A percentile compares a stretch with the other conserved stretches of the same genome.
phyloP scores from a whole-genome alignment of 2,329 filamentous ascomycete genomes.

The Biscogniauxia marginata region DNA sequence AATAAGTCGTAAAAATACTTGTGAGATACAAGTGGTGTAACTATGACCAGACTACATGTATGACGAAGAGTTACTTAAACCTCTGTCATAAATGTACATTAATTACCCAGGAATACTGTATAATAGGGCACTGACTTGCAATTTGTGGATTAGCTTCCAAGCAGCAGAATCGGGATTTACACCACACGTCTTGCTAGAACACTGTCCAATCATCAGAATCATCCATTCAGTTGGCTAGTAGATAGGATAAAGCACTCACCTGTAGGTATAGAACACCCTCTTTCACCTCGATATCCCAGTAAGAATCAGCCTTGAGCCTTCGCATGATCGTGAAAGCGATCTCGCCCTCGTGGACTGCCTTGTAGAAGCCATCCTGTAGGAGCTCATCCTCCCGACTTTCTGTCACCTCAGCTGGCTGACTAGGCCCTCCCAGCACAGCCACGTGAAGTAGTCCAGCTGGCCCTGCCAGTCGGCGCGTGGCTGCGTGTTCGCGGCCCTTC shows the following conservation, averaged over 20 bases:
- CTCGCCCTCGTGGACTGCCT: conserved; percentile 43
- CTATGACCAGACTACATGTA: no score
- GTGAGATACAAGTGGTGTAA: no score
- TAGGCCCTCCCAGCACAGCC: conserved; percentile 46
- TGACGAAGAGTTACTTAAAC: no score
- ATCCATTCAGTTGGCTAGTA: no score
- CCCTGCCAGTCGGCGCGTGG: conserved; percentile 43
- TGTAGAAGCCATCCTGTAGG: conserved; percentile 47
- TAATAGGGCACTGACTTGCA: no score
- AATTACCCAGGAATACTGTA: no score
- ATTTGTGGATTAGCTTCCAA: conserved; percentile 23
- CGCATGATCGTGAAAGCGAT: conserved; percentile 49
- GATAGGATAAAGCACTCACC: conserved; percentile 29
- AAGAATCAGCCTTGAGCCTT: conserved; percentile 39
- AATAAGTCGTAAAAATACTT: no score
- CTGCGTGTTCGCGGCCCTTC: conserved; percentile 28
- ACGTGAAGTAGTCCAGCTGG: conserved; percentile 40
- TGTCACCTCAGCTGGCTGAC: conserved; percentile 39
- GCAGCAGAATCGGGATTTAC: conserved; percentile 21
- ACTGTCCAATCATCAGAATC: conserved; percentile 13
- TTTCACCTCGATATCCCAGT: conserved; percentile 48
- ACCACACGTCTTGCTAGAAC: conserved; percentile 23
- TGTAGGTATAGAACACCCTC: conserved; percentile 51
- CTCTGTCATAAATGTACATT: no score
- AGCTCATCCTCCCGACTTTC: conserved; percentile 50